Percentiles rank a stretch among this genome's conserved stretches.
Evolutionary conservation across 2,329 filamentous ascomycete genomes (phyloP).

Genomic region (Aspergillus tubingensis): DNA sequence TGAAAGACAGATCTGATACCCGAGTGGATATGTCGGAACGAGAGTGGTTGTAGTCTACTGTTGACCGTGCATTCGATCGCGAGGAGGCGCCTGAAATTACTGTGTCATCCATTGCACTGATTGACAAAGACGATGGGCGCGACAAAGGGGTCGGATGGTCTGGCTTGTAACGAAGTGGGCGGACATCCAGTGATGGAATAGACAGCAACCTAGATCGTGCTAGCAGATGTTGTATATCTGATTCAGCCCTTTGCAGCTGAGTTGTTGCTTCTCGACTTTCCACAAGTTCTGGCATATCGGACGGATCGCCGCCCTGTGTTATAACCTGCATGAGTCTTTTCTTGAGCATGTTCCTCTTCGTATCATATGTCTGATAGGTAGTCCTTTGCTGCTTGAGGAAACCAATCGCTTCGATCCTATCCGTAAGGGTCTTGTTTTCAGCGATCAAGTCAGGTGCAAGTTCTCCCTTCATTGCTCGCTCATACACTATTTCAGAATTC

Average conservation of each 20-base stretch:
- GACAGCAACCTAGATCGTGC: constrained; percentile 31
- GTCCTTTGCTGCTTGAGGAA: constrained; percentile 32
- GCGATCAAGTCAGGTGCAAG: constrained; percentile 35
- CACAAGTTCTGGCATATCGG: constrained; percentile 35
- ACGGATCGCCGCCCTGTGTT: constrained; percentile 35
- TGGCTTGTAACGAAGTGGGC: not conserved
- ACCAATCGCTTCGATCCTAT: constrained; percentile 42
- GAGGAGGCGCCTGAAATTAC: constrained; percentile 7
- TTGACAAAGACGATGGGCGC: not conserved
- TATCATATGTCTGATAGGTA: constrained; percentile 29
- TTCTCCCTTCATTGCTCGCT: constrained; percentile 40
- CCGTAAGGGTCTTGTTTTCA: constrained; percentile 38
- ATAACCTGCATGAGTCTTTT: constrained; percentile 38
- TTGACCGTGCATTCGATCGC: not conserved
- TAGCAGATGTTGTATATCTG: constrained; percentile 37
- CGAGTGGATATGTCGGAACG: constrained; percentile 4
- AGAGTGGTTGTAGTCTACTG: constrained; percentile 3
- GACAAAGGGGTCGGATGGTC: not conserved
- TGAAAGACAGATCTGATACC: constrained; percentile 5
- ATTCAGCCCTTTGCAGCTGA: constrained; percentile 38
- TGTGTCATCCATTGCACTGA: not conserved
- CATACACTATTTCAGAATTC: constrained; percentile 42
- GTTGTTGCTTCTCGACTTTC: constrained; percentile 36
- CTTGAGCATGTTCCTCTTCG: constrained; percentile 39
- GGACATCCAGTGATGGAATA: not conserved